Evolutionary conservation across 352 stramenopile genomes (phyloP), one percentile per base, ranked within the genome.

Genomic region (Phytophthora meadii): DNA sequence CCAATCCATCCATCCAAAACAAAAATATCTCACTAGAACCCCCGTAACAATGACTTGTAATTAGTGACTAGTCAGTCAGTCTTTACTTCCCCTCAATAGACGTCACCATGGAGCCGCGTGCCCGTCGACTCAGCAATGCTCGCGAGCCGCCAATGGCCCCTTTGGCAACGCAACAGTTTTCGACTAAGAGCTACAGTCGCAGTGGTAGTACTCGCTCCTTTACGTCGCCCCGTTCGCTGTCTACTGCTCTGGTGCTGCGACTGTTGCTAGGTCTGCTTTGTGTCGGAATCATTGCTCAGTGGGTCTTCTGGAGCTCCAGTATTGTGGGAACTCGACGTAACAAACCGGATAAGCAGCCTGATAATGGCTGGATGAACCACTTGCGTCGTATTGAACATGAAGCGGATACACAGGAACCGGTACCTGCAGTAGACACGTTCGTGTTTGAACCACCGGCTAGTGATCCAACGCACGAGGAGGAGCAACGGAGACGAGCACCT

Each of bases 291-390:
- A 41, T 83, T 9, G 28, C 79, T 5, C 77, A 88, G 58, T 81
- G 72, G 70, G 76, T 70, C 54, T n/a, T 82, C 15, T 88, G 77
- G 77, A 67, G 65, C 40, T 70, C 61, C 32, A 66, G 62, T 11
- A 46, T 68, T 36, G 61, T 61, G 51, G 41, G 51, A 5, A 37
- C 51, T 1, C 49, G 63, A 7, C 54, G 59, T 32, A 51, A 2
- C 41, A 50, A 39, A 7, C 9, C 25, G 2, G 34, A 49, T 1
- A 40, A 27, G 1, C 28, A 52, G 5, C 17, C 10, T 1, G 59
- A 76, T 34, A 81, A 82, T 17, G 70, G 74, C 8, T 84, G 70
- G 66, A 72, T 74, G 64, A 70, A 78, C n/a, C 55, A 84, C 41
- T 28, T 84, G 57, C 73, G 73, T 0, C 62, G 63, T 19, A 56